phyloP scores from a whole-genome alignment of 495 filamentous ascomycete species.

The Aspergillus ellipticus region DNA sequence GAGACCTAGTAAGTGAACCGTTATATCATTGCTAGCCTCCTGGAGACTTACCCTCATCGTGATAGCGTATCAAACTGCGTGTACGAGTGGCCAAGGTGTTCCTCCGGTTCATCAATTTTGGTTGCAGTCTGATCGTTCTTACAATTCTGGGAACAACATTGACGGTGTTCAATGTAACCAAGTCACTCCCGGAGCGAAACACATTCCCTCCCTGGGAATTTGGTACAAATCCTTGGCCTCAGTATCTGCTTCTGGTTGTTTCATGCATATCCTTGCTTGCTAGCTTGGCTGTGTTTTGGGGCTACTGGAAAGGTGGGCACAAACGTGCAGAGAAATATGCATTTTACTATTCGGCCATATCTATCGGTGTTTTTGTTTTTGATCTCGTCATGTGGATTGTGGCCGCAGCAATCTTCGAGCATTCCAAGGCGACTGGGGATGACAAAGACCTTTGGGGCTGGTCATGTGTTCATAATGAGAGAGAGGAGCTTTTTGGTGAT shows the following conservation, averaged over 20 bases:
- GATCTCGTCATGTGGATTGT: slow-evolving; percentile 91
- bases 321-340: slow-evolving; percentile 84
- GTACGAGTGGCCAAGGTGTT: slow-evolving; percentile 93
- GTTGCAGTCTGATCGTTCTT: slow-evolving; percentile 91
- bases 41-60: not conserved
- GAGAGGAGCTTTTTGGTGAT: slow-evolving; percentile 66
- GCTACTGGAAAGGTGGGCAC: slow-evolving; percentile 87
- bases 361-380: slow-evolving; percentile 89
- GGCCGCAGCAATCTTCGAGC: slow-evolving; percentile 79
- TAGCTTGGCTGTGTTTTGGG: slow-evolving; percentile 76
- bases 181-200: slow-evolving; percentile 65
- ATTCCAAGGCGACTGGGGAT: slow-evolving; percentile 63
- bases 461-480: slow-evolving; percentile 85
- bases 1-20: slow-evolving; percentile 69
- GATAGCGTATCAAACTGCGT: slow-evolving; percentile 86
- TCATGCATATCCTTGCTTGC: slow-evolving; percentile 75
- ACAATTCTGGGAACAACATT: slow-evolving; percentile 81
- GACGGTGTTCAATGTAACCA: slow-evolving; percentile 84
- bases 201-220: slow-evolving; percentile 78
- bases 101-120: slow-evolving; percentile 90
- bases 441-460: slow-evolving; percentile 95
- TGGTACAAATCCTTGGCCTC: slow-evolving; percentile 81
- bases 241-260: slow-evolving; percentile 74
- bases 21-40: not conserved
- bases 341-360: slow-evolving; percentile 89